A percentile compares a stretch with the other conserved stretches of the same genome.
Conservation (phyloP, 2,329 filamentous ascomycete genomes). For the Fusarium sp. region DNA sequence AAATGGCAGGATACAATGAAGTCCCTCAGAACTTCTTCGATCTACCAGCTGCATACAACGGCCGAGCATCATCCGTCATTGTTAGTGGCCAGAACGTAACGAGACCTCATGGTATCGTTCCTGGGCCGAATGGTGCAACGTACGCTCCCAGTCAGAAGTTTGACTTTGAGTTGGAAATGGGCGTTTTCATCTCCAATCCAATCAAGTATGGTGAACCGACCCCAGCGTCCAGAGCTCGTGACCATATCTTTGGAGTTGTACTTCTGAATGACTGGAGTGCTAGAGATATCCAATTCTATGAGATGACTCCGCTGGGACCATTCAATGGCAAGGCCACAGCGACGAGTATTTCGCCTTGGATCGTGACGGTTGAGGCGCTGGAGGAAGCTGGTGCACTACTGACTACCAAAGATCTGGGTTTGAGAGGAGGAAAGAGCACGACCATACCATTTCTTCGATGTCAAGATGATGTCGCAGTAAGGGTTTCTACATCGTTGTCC, state of each 20-base stretch:
- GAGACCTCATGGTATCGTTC: neutral
- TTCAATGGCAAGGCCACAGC: neutral
- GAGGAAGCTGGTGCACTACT: neutral
- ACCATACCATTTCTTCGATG: neutral
- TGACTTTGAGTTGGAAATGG: neutral
- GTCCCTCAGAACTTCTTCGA: neutral
- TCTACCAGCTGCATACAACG: neutral
- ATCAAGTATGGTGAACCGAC: neutral
- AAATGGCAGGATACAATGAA: neutral
- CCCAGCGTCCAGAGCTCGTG: neutral
- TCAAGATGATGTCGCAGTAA: neutral
- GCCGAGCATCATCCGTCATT: neutral
- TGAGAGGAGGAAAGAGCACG: neutral
- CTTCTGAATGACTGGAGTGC: neutral
- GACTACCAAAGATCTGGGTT: rapidly evolving
- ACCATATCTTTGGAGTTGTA: neutral
- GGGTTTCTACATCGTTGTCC: neutral
- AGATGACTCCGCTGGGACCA: neutral
- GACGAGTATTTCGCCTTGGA: neutral
- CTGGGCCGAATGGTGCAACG: neutral
- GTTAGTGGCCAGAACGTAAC: neutral
- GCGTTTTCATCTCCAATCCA: neutral
- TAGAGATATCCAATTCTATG: neutral
- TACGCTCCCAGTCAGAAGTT: neutral
- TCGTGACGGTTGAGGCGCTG: neutral